Percentiles rank a stretch among this genome's conserved stretches.
These are phyloP conservation scores for Sabuloglossum arenarium DNA, from an alignment of 495 filamentous ascomycete genomes.

Conservation along the genomic window DNA sequence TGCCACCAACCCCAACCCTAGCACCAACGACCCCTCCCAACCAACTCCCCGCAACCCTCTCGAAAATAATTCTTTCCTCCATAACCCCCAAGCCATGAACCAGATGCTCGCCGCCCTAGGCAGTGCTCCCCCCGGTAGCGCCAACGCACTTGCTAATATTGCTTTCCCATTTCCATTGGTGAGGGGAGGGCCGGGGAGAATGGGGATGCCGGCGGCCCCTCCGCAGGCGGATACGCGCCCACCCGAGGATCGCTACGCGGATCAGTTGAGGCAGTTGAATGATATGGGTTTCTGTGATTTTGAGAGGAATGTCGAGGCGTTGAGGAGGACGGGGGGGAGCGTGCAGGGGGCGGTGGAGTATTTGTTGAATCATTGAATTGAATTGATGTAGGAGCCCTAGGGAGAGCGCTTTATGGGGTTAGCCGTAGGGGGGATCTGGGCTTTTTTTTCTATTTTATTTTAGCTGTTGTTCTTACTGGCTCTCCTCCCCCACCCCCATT, in stretches of 20 bases:
- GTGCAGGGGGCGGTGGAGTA: slow-evolving; percentile 91
- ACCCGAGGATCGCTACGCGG: slow-evolving; percentile 81
- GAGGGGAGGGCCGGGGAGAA: not conserved
- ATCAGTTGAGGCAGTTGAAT: slow-evolving; percentile 81
- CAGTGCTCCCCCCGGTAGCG: not conserved
- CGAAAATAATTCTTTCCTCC: slow-evolving; percentile 27
- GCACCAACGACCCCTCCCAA: slow-evolving; percentile 12
- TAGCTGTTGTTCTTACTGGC: no score
- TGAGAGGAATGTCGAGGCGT: slow-evolving; percentile 71
- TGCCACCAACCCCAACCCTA: slow-evolving; percentile 13
- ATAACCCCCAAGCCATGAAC: slow-evolving; percentile 25
- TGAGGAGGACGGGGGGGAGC: slow-evolving; percentile 77
- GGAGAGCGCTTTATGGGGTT: no score
- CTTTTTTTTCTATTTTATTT: no score
- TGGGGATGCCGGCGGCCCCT: not conserved
- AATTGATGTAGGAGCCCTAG: not conserved
- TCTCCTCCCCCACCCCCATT: no score
- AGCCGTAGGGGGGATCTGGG: no score
- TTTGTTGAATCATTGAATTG: slow-evolving; percentile 21
- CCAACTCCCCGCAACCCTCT: slow-evolving; percentile 33
- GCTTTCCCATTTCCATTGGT: no score
- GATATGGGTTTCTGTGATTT: slow-evolving; percentile 99
- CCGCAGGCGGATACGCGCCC: slow-evolving; percentile 47
- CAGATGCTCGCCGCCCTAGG: slow-evolving; percentile 28
- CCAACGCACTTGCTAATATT: not conserved